Percentiles rank a stretch among this genome's conserved stretches.
These are phyloP conservation scores for Candida hispaniensis DNA, from an alignment of 805 yeast genomes.

Conservation along the genomic window DNA sequence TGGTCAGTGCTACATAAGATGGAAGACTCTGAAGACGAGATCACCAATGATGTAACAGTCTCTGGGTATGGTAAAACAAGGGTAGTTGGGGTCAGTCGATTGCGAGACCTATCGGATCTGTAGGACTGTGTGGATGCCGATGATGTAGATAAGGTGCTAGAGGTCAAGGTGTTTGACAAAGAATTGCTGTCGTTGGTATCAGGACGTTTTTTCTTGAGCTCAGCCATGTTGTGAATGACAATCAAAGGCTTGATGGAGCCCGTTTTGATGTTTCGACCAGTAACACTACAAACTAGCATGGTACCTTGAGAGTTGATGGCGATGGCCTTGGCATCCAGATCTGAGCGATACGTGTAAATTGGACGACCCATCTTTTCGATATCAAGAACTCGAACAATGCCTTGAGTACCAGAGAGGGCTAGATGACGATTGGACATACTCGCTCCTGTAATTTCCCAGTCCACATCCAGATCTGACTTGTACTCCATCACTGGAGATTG, in stretches of 20 bases:
- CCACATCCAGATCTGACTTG: slow-evolving; percentile 16
- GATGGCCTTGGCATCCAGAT: slow-evolving; percentile 69
- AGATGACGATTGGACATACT: slow-evolving; percentile 46
- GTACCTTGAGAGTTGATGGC: slow-evolving; percentile 56
- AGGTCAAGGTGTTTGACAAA: background rate
- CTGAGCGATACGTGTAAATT: slow-evolving; percentile 56
- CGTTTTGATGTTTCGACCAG: slow-evolving; percentile 68
- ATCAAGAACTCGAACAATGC: slow-evolving; percentile 57
- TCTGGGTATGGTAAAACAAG: slow-evolving; percentile 80
- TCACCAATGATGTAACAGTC: slow-evolving; percentile 63
- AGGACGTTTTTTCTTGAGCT: background rate
- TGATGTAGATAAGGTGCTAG: background rate
- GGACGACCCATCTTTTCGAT: slow-evolving; percentile 46
- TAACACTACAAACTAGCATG: slow-evolving; percentile 67
- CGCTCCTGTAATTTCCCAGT: slow-evolving; percentile 25
- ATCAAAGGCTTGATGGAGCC: slow-evolving; percentile 45
- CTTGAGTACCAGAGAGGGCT: slow-evolving; percentile 62
- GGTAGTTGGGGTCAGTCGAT: slow-evolving; percentile 44
- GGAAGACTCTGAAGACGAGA: slow-evolving; percentile 61
- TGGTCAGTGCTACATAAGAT: slow-evolving; percentile 71
- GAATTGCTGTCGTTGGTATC: slow-evolving; percentile 7
- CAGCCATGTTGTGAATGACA: slow-evolving; percentile 39
- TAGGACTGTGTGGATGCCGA: slow-evolving; percentile 2
- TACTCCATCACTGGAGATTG: slow-evolving; percentile 8
- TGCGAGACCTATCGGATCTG: background rate